Evolutionary conservation across 2,329 filamentous ascomycete genomes (phyloP), one percentile per base, ranked within the genome.

Genomic region (Claviceps maximensis): DNA sequence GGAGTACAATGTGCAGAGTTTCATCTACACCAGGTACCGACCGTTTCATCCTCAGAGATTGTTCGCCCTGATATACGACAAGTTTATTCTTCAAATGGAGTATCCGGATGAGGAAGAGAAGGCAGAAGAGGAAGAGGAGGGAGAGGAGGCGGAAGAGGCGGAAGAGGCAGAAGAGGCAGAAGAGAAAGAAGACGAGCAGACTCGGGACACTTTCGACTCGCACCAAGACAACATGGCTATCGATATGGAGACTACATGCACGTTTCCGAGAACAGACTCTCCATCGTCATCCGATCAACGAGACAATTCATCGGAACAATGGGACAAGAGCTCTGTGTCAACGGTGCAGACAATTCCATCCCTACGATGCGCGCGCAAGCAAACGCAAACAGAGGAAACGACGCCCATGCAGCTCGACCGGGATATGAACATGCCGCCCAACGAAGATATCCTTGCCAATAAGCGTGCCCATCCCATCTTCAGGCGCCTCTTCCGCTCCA

Each of bases 1-100:
- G 52, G 84, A 87, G 71, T 87, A 87, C 61, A 82, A 82, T 8
- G 83, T 88, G 12, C 76, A 79, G 38, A 87, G 80, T 61, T 86
- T 86, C 58, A 80, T 88, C 13, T 88, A 88, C 62, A 71, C 74
- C 1, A 76, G 79, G 0, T 71, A 78, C 8, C 69, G 77, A 0
- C 80, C 80, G 0, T 77, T 78, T 52, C 72, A 78, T 42, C 75
- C 75, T 0, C 63, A 63, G 1, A 62, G 74, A 0, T 66, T 78
- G 0, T 78, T 69, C 66, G 62, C 65, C 0, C 60, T 74, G 21
- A 56, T 77, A 1, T 69, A 73, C 33, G 68, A 76, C 55, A 75
- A 75, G 57, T 78, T 78, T 33, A 74, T 77, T 40, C 63, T 77
- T 6, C 74, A 77, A 49, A 65, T 73, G 40, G 73, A 75, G 57